Percentiles rank a stretch among this genome's conserved stretches.
phyloP scores from a whole-genome alignment of 345 rosid genomes.

The Carallia pectinifolia region DNA sequence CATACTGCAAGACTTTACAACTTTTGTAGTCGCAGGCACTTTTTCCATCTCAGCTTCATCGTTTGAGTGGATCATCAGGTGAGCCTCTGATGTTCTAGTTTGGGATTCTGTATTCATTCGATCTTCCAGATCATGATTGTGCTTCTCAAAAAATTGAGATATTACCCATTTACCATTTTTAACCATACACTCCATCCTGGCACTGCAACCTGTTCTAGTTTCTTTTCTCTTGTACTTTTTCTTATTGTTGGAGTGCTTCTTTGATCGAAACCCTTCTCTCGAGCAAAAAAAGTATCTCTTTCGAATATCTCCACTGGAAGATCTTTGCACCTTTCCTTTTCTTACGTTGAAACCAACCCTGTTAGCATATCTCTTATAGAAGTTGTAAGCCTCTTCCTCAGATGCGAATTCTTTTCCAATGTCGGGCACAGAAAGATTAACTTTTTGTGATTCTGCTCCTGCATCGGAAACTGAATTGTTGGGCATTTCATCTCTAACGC shows the following conservation, averaged over 20 bases:
- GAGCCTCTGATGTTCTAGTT: background rate
- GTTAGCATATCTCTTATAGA: constrained; percentile 19
- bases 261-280: constrained; percentile 13
- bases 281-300: constrained; percentile 19
- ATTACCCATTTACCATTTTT: constrained; percentile 21
- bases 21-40: background rate
- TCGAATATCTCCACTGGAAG: constrained; percentile 1
- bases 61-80: background rate
- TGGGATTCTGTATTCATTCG: background rate
- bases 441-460: background rate
- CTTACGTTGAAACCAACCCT: constrained; percentile 19
- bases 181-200: constrained; percentile 8
- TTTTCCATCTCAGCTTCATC: background rate
- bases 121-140: constrained; percentile 25
- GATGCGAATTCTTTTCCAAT: constrained; percentile 16
- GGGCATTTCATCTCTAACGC: background rate
- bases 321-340: constrained; percentile 22
- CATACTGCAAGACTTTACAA: background rate
- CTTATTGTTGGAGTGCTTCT: background rate
- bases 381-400: constrained; percentile 21
- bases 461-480: background rate
- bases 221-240: constrained; percentile 23
- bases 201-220: constrained; percentile 24
- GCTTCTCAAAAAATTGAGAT: constrained; percentile 2
- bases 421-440: constrained; percentile 4